These are phyloP conservation scores for Cryphonectria carpinicola DNA, from an alignment of 2,329 filamentous ascomycete species.

Conservation along the genomic window DNA sequence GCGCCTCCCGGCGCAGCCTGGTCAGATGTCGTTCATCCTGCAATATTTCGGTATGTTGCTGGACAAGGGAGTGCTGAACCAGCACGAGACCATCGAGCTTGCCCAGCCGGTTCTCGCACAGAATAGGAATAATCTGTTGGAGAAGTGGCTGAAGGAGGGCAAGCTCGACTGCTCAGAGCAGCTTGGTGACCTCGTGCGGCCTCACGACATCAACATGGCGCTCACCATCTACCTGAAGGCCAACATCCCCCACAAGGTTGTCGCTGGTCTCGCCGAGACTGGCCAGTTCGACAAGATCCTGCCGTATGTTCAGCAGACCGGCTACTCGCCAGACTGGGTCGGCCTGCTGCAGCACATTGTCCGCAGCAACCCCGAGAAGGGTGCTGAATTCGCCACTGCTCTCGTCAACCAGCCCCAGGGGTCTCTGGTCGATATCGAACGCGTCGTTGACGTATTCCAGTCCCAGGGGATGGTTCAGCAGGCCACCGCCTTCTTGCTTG, in stretches of 20 bases:
- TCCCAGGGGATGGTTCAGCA: slow-evolving; percentile 98
- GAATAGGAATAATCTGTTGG: slow-evolving; percentile 91
- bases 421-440: slow-evolving; percentile 87
- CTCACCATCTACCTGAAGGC: slow-evolving; percentile 89
- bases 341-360: slow-evolving; percentile 91
- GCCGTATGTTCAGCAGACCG: slow-evolving; percentile 81
- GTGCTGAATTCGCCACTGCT: slow-evolving; percentile 89
- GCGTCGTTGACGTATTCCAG: slow-evolving; percentile 97
- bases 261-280: slow-evolving; percentile 92
- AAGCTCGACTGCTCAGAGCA: slow-evolving; percentile 97
- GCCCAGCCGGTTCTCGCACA: slow-evolving; percentile 91
- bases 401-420: slow-evolving; percentile 88
- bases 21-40: slow-evolving; percentile 89
- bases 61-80: slow-evolving; percentile 92
- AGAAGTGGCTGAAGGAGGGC: slow-evolving; percentile 97
- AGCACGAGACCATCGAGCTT: slow-evolving; percentile 91
- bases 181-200: slow-evolving; percentile 89
- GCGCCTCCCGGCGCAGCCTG: slow-evolving; percentile 75
- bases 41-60: slow-evolving; percentile 98
- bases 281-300: slow-evolving; percentile 97
- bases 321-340: slow-evolving; percentile 95
- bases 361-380: slow-evolving; percentile 89
- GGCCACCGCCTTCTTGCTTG: slow-evolving; percentile 95
- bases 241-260: slow-evolving; percentile 89
- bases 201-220: slow-evolving; percentile 86